Evolutionary conservation across 202 grass and related monocot species (phyloP).

Genomic region (Brachypodium distachyon): DNA sequence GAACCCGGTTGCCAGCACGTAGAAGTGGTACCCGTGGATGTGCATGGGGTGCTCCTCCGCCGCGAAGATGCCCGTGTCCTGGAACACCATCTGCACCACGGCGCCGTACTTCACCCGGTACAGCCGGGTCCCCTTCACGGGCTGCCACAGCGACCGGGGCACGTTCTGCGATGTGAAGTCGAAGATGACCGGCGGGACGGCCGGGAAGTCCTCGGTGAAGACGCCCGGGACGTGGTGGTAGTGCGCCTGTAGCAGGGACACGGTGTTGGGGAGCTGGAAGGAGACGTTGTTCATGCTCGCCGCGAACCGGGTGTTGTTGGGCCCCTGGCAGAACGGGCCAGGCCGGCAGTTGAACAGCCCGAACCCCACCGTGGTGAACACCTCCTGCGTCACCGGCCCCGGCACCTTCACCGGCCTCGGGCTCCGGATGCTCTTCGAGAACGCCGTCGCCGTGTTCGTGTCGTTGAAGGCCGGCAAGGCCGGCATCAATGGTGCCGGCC

Average conservation of each 20-base stretch:
- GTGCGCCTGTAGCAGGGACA: slow-evolving; percentile 68
- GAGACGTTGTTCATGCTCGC: slow-evolving; percentile 98
- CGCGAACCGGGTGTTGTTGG: slow-evolving; percentile 63
- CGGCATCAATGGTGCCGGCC: slow-evolving; percentile 42
- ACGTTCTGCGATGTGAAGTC: slow-evolving; percentile 70
- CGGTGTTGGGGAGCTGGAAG: slow-evolving; percentile 51
- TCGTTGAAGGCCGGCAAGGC: slow-evolving; percentile 72
- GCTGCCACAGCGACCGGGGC: slow-evolving; percentile 54
- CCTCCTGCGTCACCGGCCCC: slow-evolving; percentile 54
- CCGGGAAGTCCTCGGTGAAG: slow-evolving; percentile 78
- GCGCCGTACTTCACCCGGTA: slow-evolving; percentile 58
- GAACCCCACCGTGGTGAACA: slow-evolving; percentile 69
- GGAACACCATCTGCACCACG: slow-evolving; percentile 70
- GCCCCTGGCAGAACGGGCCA: slow-evolving; percentile 54
- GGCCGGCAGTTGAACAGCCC: slow-evolving; percentile 59
- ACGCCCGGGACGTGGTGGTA: slow-evolving; percentile 60
- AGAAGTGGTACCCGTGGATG: slow-evolving; percentile 93
- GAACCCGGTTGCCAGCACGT: slow-evolving; percentile 75
- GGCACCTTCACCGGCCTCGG: slow-evolving; percentile 58
- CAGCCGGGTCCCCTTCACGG: slow-evolving; percentile 42
- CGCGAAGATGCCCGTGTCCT: slow-evolving; percentile 75
- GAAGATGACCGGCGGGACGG: slow-evolving; percentile 56
- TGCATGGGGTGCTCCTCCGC: slow-evolving; percentile 92
- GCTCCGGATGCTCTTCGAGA: slow-evolving; percentile 58
- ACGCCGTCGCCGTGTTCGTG: slow-evolving; percentile 48